These are phyloP conservation scores for Colletotrichum sp. DNA, from an alignment of 2,329 filamentous ascomycete genomes.

Conservation along the genomic window DNA sequence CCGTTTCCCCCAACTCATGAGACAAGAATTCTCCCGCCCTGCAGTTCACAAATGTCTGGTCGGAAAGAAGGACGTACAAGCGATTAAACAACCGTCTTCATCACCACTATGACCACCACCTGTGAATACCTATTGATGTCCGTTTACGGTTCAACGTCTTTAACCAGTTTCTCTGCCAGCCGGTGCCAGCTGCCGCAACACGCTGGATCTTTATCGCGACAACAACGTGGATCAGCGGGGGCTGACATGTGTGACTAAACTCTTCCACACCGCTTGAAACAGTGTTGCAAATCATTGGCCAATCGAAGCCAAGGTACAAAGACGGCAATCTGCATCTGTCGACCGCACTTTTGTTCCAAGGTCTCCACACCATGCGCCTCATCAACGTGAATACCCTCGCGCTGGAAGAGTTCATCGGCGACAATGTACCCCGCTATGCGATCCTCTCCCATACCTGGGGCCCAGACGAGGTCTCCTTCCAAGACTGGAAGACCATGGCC, in stretches of 20 bases:
- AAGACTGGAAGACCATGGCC: conserved; percentile 13
- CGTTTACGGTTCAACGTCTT: too few relatives aligned
- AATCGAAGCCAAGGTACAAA: neutral
- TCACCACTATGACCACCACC: neutral
- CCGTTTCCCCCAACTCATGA: neutral
- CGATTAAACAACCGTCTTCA: too few relatives aligned
- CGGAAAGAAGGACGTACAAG: too few relatives aligned
- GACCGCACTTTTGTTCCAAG: neutral
- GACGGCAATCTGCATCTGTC: neutral
- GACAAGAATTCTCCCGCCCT: too few relatives aligned
- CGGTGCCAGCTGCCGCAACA: neutral
- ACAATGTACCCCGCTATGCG: conserved; percentile 25
- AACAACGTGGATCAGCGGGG: neutral
- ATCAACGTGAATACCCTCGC: conserved; percentile 26
- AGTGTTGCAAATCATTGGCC: neutral
- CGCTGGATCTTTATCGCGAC: neutral
- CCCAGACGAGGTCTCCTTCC: conserved; percentile 21
- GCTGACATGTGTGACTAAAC: neutral
- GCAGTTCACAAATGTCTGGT: too few relatives aligned
- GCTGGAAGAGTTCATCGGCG: conserved; percentile 27
- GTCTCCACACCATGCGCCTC: conserved; percentile 28
- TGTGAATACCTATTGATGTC: neutral
- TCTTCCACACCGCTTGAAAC: neutral
- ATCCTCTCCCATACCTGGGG: conserved; percentile 30
- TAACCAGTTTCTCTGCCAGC: neutral